Percentiles rank a stretch among this genome's conserved stretches.
phyloP scores from a whole-genome alignment of 2,329 filamentous ascomycete genomes.

The Alternaria sp. region DNA sequence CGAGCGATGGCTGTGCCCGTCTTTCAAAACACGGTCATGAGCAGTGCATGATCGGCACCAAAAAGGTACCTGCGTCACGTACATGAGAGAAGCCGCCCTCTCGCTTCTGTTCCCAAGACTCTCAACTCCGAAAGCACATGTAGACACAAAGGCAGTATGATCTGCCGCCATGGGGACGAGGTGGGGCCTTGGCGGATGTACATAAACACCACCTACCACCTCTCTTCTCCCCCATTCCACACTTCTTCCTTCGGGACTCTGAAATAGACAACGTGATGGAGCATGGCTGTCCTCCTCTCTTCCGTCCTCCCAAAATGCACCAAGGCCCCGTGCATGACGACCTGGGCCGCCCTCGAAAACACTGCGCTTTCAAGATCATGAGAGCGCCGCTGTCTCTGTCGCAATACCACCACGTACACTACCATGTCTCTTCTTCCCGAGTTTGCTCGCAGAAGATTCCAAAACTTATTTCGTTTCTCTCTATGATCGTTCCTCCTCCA shows the following conservation, averaged over 20 bases:
- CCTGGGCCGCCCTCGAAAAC: neutral
- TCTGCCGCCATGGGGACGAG: neutral
- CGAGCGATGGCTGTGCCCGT: neutral
- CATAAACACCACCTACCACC: no score
- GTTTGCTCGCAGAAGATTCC: no score
- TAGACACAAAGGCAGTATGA: no score
- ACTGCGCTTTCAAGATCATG: neutral
- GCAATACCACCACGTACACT: neutral
- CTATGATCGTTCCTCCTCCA: no score
- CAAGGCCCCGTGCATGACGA: no score
- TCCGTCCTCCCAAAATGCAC: no score
- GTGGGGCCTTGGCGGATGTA: neutral
- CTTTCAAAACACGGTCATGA: neutral
- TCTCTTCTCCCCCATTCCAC: no score
- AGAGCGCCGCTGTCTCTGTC: neutral
- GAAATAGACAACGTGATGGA: no score
- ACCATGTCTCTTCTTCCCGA: neutral
- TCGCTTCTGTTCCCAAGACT: neutral
- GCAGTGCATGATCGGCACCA: no score
- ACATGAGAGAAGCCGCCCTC: neutral
- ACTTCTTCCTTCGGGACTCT: neutral
- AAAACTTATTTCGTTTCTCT: no score
- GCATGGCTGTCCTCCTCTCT: no score
- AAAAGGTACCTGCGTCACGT: rapidly evolving
- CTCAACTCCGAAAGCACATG: neutral